These are phyloP conservation scores for Corynespora cassiicola DNA, from an alignment of 2,329 filamentous ascomycete species.

Conservation along the genomic window DNA sequence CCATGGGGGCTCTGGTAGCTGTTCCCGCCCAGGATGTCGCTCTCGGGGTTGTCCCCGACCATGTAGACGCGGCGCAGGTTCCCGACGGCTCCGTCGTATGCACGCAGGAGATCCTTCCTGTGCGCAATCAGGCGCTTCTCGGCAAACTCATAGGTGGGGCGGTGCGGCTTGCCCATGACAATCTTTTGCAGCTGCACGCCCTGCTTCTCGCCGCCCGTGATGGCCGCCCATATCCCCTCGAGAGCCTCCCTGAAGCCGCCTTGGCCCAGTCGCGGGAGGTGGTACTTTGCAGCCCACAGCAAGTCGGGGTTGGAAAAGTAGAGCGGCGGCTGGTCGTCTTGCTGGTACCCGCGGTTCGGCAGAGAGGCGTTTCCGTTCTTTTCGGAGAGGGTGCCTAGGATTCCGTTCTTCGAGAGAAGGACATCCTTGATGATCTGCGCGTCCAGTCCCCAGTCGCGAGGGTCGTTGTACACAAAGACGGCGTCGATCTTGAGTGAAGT, in stretches of 20 bases:
- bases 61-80: slow-evolving; percentile 84
- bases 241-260: slow-evolving; percentile 87
- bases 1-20: slow-evolving; percentile 70
- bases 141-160: slow-evolving; percentile 81
- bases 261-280: slow-evolving; percentile 85
- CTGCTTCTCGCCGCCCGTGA: slow-evolving; percentile 66
- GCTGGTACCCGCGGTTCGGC: slow-evolving; percentile 79
- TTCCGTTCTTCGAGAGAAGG: slow-evolving; percentile 77
- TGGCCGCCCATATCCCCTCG: slow-evolving; percentile 76
- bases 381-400: slow-evolving; percentile 78
- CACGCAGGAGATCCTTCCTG: slow-evolving; percentile 57
- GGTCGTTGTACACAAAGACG: slow-evolving; percentile 93
- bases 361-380: slow-evolving; percentile 72
- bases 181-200: slow-evolving; percentile 66
- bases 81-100: slow-evolving; percentile 26
- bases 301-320: slow-evolving; percentile 93
- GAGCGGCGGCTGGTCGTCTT: slow-evolving; percentile 78
- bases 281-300: slow-evolving; percentile 85
- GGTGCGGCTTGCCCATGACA: slow-evolving; percentile 83
- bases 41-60: slow-evolving; percentile 79
- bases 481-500: slow-evolving; percentile 80
- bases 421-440: slow-evolving; percentile 84
- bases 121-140: slow-evolving; percentile 74
- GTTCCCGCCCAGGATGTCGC: slow-evolving; percentile 89
- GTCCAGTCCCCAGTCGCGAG: slow-evolving; percentile 94